phyloP scores from a whole-genome alignment of 2,329 filamentous ascomycete species.

The Immersiporthe knoxdaviesiana region DNA sequence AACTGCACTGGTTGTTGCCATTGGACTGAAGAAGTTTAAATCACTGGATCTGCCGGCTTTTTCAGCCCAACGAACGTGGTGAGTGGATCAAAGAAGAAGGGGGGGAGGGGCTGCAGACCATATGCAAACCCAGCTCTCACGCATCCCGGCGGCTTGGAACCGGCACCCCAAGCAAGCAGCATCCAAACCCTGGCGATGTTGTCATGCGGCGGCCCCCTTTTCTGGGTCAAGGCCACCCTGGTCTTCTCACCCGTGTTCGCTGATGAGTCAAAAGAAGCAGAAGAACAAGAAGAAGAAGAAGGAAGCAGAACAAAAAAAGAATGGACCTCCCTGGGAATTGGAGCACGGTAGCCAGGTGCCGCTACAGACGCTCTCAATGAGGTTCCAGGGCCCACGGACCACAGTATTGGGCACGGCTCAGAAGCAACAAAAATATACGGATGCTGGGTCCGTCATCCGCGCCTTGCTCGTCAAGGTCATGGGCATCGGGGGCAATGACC shows the following conservation, averaged over 20 bases:
- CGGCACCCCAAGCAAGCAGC: slow-evolving; percentile 22
- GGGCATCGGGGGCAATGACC: slow-evolving; percentile 17
- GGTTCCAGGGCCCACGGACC: background rate
- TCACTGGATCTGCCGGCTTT: slow-evolving; percentile 17
- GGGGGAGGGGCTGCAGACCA: slow-evolving; percentile 16
- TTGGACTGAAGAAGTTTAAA: slow-evolving; percentile 6
- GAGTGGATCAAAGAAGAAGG: slow-evolving; percentile 8
- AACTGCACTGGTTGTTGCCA: slow-evolving; percentile 9
- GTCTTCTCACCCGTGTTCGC: slow-evolving; percentile 15
- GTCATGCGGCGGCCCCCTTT: slow-evolving; percentile 14
- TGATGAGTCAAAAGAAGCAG: slow-evolving; percentile 22
- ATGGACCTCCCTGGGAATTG: slow-evolving; percentile 4
- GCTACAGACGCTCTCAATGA: background rate
- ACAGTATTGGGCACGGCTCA: background rate
- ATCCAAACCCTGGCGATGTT: slow-evolving; percentile 10
- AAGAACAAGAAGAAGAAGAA: background rate
- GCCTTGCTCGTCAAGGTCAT: slow-evolving; percentile 16
- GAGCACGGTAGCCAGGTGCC: background rate
- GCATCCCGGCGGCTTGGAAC: slow-evolving; percentile 30
- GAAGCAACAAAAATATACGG: background rate
- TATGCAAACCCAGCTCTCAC: slow-evolving; percentile 12
- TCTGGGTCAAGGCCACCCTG: slow-evolving; percentile 15
- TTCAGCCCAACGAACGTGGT: slow-evolving; percentile 19
- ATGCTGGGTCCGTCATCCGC: slow-evolving; percentile 13
- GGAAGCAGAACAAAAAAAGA: slow-evolving; percentile 18